These are phyloP conservation scores for Chrysosporium keratinophilum DNA, from an alignment of 2,329 filamentous ascomycete genomes.

Conservation along the genomic window DNA sequence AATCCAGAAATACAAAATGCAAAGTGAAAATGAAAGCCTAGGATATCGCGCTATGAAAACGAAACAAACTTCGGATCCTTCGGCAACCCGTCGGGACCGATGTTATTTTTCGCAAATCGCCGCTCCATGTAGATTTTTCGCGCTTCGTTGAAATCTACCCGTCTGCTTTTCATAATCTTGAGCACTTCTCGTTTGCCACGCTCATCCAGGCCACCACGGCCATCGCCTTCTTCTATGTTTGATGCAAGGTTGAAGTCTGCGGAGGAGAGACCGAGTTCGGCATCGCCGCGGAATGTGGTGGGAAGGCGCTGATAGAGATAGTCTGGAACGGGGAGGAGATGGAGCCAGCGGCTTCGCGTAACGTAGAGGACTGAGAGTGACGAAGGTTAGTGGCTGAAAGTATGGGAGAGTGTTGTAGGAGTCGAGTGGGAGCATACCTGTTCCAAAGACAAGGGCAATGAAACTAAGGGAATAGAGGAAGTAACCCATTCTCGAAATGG, in stretches of 20 bases:
- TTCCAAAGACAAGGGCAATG: conserved; percentile 59
- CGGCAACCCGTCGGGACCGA: conserved; percentile 76
- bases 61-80: conserved; percentile 92
- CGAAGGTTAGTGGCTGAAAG: background rate
- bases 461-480: conserved; percentile 69
- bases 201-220: conserved; percentile 69
- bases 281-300: conserved; percentile 66
- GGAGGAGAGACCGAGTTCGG: conserved; percentile 77
- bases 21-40: background rate
- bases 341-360: conserved; percentile 68
- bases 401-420: background rate
- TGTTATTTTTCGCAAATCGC: conserved; percentile 75
- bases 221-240: conserved; percentile 72
- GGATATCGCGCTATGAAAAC: conserved; percentile 52
- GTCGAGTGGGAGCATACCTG: conserved; percentile 42
- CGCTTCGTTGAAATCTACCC: conserved; percentile 83
- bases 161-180: conserved; percentile 77
- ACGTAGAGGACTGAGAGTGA: conserved; percentile 56
- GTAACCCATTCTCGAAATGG: conserved; percentile 55
- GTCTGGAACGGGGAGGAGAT: conserved; percentile 53
- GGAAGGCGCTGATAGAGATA: conserved; percentile 71
- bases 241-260: conserved; percentile 69
- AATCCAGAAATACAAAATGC: background rate
- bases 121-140: conserved; percentile 76
- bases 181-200: conserved; percentile 70